These are phyloP conservation scores for Flaveria floridana DNA, from an alignment of 140 eudicot genomes.

Conservation along the genomic window DNA sequence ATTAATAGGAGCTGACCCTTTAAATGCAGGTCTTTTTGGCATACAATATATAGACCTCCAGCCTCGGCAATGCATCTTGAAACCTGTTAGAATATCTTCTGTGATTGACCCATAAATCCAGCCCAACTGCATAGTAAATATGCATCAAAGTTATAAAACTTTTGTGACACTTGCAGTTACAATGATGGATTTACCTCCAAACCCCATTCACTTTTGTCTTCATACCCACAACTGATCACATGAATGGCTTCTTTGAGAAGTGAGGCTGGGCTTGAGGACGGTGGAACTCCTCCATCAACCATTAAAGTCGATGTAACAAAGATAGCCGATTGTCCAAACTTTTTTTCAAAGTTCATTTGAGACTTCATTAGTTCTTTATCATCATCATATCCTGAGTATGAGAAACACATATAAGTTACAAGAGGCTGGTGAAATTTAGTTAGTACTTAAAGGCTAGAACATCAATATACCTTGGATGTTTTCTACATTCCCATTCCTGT, in stretches of 20 bases:
- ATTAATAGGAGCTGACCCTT: slow-evolving; percentile 98
- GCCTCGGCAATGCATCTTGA: slow-evolving; percentile 99
- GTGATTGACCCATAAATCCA: slow-evolving; percentile 99
- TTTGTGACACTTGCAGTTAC: neutral
- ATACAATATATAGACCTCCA: slow-evolving; percentile 97
- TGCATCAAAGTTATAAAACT: neutral
- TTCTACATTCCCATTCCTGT: slow-evolving; percentile 53
- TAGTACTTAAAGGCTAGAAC: slow-evolving; percentile 29
- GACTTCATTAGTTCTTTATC: slow-evolving; percentile 77
- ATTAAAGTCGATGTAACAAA: slow-evolving; percentile 90
- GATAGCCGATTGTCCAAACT: slow-evolving; percentile 89
- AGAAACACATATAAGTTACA: neutral
- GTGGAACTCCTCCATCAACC: slow-evolving; percentile 97
- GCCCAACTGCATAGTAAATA: slow-evolving; percentile 67
- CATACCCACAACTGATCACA: slow-evolving; percentile 96
- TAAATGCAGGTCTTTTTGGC: slow-evolving; percentile 89
- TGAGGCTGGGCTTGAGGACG: slow-evolving; percentile 96
- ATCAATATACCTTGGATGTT: slow-evolving; percentile 61
- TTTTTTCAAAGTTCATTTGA: slow-evolving; percentile 89
- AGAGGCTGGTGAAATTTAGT: neutral
- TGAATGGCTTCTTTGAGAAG: slow-evolving; percentile 96
- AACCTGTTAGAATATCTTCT: slow-evolving; percentile 91
- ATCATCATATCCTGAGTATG: slow-evolving; percentile 51
- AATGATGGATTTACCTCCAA: slow-evolving; percentile 59
- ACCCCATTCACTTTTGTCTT: slow-evolving; percentile 98